phyloP scores from a whole-genome alignment of 371 early-diverging fungal species.

The Mucor piriformis region DNA sequence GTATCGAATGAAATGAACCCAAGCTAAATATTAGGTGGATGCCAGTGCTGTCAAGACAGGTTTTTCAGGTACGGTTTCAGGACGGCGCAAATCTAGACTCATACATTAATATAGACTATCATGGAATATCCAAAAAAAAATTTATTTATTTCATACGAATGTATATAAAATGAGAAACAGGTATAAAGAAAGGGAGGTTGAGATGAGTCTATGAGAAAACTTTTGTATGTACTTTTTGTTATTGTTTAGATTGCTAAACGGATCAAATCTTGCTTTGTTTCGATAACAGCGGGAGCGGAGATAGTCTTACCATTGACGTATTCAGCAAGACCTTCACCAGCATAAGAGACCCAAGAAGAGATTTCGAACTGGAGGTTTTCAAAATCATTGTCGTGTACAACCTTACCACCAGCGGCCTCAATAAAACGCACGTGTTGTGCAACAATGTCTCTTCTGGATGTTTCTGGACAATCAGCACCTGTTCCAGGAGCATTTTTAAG shows the following conservation, averaged over 20 bases:
- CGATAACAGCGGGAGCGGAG: conserved; percentile 46
- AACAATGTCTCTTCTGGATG: conserved; percentile 86
- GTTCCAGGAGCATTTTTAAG: conserved; percentile 95
- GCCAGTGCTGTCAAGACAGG: too few relatives aligned
- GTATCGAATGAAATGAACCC: too few relatives aligned
- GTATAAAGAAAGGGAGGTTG: too few relatives aligned
- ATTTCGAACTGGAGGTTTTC: conserved; percentile 75
- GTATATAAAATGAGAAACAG: too few relatives aligned
- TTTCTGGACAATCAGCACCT: conserved; percentile 91
- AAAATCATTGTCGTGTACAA: conserved; percentile 46
- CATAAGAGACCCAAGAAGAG: conserved; percentile 89
- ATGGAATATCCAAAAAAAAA: too few relatives aligned
- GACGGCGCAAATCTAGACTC: too few relatives aligned
- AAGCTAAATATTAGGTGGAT: too few relatives aligned
- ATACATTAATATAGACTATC: too few relatives aligned
- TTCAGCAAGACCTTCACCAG: conserved; percentile 88
- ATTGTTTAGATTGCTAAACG: conserved; percentile 29
- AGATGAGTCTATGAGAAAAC: too few relatives aligned
- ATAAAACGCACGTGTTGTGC: conserved; percentile 85
- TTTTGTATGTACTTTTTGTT: not conserved
- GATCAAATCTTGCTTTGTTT: conserved; percentile 49
- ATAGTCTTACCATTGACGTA: conserved; percentile 63
- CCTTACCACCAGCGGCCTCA: conserved; percentile 82
- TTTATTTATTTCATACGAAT: too few relatives aligned
- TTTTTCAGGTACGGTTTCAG: too few relatives aligned